phyloP scores from a whole-genome alignment of 2,329 filamentous ascomycete species.

The Claviceps cyperi region DNA sequence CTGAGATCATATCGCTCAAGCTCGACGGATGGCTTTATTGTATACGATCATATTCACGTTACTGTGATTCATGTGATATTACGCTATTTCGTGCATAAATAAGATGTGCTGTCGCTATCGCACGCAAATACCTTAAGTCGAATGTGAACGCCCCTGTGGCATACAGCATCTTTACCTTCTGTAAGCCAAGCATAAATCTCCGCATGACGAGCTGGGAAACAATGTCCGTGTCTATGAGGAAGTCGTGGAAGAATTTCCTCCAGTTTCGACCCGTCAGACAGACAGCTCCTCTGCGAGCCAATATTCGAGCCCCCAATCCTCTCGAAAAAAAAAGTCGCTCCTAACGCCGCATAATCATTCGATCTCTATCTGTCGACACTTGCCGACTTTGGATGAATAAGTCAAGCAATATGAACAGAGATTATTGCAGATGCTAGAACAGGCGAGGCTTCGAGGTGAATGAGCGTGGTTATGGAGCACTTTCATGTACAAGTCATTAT shows the following conservation, averaged over 20 bases:
- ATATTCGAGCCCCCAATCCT: neutral
- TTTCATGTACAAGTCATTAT: neutral
- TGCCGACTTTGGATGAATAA: neutral
- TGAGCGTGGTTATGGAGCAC: neutral
- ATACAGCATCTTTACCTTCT: neutral
- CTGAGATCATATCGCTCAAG: neutral
- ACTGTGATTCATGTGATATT: neutral
- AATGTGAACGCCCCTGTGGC: neutral
- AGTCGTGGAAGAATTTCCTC: neutral
- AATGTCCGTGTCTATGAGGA: neutral
- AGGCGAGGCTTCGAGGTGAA: neutral
- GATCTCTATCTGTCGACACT: neutral
- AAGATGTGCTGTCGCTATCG: conserved; percentile 3
- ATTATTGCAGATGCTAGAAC: neutral
- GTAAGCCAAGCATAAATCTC: neutral
- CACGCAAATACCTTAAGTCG: neutral
- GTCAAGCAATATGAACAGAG: neutral
- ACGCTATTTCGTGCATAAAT: conserved; percentile 2
- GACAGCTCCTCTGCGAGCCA: neutral
- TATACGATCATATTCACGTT: neutral
- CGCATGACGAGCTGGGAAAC: neutral
- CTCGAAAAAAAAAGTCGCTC: neutral
- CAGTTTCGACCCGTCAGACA: neutral
- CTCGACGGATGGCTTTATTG: neutral
- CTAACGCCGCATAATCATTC: neutral